Conservation (phyloP, 495 filamentous ascomycete genomes). For the Hypomontagnella monticulosa region DNA sequence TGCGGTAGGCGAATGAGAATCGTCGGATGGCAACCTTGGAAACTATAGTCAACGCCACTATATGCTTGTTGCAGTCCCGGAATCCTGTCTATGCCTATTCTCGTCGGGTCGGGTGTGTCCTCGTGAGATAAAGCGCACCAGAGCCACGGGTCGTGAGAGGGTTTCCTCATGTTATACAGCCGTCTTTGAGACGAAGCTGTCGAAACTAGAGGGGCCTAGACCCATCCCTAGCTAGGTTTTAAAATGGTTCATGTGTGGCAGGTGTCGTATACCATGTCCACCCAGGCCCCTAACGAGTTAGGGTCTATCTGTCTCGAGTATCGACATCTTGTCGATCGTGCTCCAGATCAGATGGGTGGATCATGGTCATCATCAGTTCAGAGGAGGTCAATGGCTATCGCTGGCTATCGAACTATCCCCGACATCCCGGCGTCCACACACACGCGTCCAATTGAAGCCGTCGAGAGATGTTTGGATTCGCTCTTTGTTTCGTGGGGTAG, state of each 20-base stretch:
- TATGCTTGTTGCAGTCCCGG: slow-evolving; percentile 28
- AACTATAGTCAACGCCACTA: slow-evolving; percentile 35
- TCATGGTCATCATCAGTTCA: slow-evolving; percentile 10
- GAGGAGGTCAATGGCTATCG: slow-evolving; percentile 7
- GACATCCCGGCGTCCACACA: not conserved
- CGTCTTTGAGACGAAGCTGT: slow-evolving; percentile 33
- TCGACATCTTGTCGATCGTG: slow-evolving; percentile 40
- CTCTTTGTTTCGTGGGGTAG: slow-evolving; percentile 18
- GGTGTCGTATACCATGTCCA: slow-evolving; percentile 29
- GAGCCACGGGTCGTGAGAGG: slow-evolving; percentile 32
- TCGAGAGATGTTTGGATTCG: slow-evolving; percentile 15
- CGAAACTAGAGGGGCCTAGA: slow-evolving; percentile 37
- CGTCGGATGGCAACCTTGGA: slow-evolving; percentile 25
- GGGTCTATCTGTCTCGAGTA: slow-evolving; percentile 36
- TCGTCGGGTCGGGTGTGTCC: slow-evolving; percentile 29
- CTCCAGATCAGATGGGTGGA: slow-evolving; percentile 21
- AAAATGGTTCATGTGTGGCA: slow-evolving; percentile 39
- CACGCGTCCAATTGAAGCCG: slow-evolving; percentile 11
- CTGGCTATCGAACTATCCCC: no score
- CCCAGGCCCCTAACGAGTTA: slow-evolving; percentile 16
- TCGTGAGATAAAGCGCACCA: slow-evolving; percentile 36
- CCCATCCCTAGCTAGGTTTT: slow-evolving; percentile 33
- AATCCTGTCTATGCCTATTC: slow-evolving; percentile 32
- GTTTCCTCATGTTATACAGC: slow-evolving; percentile 32
- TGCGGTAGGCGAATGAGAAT: slow-evolving; percentile 33